Percentiles rank a stretch among this genome's conserved stretches.
phyloP scores from a whole-genome alignment of 176 grass and related monocot species.

The Eragrostis curvula region DNA sequence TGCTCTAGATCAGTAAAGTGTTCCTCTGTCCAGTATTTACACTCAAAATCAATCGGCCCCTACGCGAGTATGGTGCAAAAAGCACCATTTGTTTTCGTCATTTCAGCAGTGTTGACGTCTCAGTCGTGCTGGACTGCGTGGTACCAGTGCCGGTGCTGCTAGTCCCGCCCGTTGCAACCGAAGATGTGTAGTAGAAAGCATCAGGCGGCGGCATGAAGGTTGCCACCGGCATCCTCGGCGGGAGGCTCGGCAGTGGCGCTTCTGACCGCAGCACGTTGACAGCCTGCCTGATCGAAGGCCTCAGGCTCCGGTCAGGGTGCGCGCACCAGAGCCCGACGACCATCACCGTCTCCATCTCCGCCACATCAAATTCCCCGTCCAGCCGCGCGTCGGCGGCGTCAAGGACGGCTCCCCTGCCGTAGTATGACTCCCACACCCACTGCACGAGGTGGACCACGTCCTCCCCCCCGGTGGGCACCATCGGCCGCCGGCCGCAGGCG shows the following conservation, averaged over 20 bases:
- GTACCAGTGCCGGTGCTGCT: background rate
- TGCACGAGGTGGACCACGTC: background rate
- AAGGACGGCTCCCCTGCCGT: constrained; percentile 20
- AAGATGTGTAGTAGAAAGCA: constrained; percentile 5
- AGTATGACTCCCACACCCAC: constrained; percentile 30
- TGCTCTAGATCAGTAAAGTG: too few relatives aligned
- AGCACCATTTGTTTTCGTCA: too few relatives aligned
- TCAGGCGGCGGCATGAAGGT: constrained; percentile 13
- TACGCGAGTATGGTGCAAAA: too few relatives aligned
- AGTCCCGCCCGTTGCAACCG: background rate
- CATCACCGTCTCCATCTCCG: constrained; percentile 48
- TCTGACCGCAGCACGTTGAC: constrained; percentile 32
- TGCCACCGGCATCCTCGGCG: constrained; percentile 37
- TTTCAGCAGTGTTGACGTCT: too few relatives aligned
- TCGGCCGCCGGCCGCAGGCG: constrained; percentile 21
- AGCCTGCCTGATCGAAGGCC: constrained; percentile 49
- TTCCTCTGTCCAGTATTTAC: too few relatives aligned
- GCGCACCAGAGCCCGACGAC: constrained; percentile 51
- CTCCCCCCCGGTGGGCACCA: background rate
- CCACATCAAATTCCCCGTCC: background rate
- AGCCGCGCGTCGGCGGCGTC: constrained; percentile 39
- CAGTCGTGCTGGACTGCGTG: background rate
- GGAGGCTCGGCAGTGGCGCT: constrained; percentile 25
- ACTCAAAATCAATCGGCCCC: too few relatives aligned
- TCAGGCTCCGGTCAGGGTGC: constrained; percentile 23